These are phyloP conservation scores for Oleoguttula mirabilis DNA, from an alignment of 495 filamentous ascomycete genomes.

Conservation along the genomic window DNA sequence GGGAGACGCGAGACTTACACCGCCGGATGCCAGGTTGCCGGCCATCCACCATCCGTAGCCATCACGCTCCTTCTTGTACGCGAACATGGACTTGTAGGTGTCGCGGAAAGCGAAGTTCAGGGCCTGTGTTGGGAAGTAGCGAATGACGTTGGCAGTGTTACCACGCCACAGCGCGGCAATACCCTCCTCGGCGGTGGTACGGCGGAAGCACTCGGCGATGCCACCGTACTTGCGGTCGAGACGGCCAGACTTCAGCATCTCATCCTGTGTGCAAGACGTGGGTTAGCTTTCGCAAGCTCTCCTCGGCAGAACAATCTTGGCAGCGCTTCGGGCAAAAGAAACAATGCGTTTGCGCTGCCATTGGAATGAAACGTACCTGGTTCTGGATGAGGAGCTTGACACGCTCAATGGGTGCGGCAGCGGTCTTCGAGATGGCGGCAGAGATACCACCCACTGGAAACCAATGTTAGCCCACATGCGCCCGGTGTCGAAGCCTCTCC, in stretches of 20 bases:
- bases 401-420: slow-evolving; percentile 99
- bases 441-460: slow-evolving; percentile 94
- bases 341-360: no score
- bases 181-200: slow-evolving; percentile 75
- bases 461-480: slow-evolving; percentile 2
- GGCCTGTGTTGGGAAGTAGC: slow-evolving; percentile 99
- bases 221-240: slow-evolving; percentile 94
- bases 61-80: slow-evolving; percentile 99
- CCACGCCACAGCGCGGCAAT: slow-evolving; percentile 88
- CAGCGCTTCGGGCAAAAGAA: no score
- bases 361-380: slow-evolving; percentile 71
- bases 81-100: slow-evolving; percentile 99
- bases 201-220: slow-evolving; percentile 86
- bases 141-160: slow-evolving; percentile 99
- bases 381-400: slow-evolving; percentile 99
- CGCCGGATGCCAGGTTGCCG: slow-evolving; percentile 98
- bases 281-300: slow-evolving; percentile 1
- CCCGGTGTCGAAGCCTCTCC: slow-evolving; percentile 1
- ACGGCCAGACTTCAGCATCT: slow-evolving; percentile 98
- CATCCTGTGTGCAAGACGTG: slow-evolving; percentile 66
- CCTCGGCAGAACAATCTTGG: neutral
- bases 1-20: slow-evolving; percentile 52
- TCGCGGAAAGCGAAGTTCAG: slow-evolving; percentile 99
- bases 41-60: slow-evolving; percentile 99
- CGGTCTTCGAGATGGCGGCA: slow-evolving; percentile 99